Evolutionary conservation across 352 stramenopile genomes (phyloP).

Genomic region (Globisporangium splendens): DNA sequence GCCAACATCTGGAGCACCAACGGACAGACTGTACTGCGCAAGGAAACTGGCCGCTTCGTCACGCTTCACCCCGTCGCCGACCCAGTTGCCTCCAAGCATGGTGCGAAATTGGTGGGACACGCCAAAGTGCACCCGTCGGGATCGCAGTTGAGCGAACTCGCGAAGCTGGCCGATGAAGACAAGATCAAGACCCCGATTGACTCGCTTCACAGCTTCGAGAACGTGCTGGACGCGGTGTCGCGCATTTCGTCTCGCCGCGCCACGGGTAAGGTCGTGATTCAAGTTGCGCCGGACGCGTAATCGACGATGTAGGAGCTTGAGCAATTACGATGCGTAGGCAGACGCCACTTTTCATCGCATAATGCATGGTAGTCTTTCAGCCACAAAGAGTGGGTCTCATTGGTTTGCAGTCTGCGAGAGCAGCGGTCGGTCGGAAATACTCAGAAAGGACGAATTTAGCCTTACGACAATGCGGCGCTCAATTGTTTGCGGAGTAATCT

Average conservation of each 20-base stretch:
- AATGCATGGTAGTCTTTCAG: too few relatives aligned
- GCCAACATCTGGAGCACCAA: constrained; percentile 23
- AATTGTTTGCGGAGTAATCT: too few relatives aligned
- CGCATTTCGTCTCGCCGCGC: not conserved
- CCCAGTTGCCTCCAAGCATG: constrained; percentile 35
- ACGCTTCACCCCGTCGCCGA: constrained; percentile 22
- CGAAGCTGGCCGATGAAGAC: not conserved
- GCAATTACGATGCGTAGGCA: too few relatives aligned
- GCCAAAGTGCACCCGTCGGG: not conserved
- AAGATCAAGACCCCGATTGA: not conserved
- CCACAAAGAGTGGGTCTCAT: too few relatives aligned
- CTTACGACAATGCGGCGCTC: too few relatives aligned
- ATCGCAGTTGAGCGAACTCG: not conserved
- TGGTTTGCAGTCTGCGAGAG: too few relatives aligned
- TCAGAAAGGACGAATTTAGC: too few relatives aligned
- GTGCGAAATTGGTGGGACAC: constrained; percentile 16
- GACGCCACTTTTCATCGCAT: too few relatives aligned
- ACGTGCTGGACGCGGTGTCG: constrained; percentile 2
- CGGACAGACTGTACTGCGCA: constrained; percentile 26
- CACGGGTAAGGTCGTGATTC: constrained; percentile 9
- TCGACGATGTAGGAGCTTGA: too few relatives aligned
- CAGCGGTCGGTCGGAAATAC: too few relatives aligned
- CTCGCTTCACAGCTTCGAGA: constrained; percentile 5
- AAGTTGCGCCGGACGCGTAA: not conserved
- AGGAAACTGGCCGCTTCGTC: constrained; percentile 25